A percentile compares a stretch with the other conserved stretches of the same genome.
Conservation (phyloP, 176 grass and related monocot genomes). For the Microstegium vimineum region DNA sequence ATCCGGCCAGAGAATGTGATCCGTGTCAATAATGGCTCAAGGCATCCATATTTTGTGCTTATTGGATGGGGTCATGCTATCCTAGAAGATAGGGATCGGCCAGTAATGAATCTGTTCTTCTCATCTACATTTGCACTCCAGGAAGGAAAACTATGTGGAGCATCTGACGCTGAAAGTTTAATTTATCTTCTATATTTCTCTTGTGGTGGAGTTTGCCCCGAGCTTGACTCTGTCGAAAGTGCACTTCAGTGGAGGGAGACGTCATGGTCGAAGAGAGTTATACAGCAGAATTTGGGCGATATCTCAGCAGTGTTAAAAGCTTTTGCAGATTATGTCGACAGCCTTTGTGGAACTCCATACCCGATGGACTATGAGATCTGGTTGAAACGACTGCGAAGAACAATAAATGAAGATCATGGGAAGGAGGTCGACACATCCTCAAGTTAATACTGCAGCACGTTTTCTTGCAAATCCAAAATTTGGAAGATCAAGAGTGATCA, state of each 20-base stretch:
- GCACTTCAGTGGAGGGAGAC: conserved; percentile 93
- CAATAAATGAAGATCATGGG: conserved; percentile 90
- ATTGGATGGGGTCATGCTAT: conserved; percentile 98
- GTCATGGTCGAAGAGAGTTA: conserved; percentile 83
- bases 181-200: conserved; percentile 94
- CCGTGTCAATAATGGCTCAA: conserved; percentile 54
- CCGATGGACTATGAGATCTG: conserved; percentile 95
- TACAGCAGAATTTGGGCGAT: conserved; percentile 88
- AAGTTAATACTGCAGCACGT: conserved; percentile 35
- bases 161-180: conserved; percentile 86
- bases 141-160: conserved; percentile 89
- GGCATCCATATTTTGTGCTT: conserved; percentile 64
- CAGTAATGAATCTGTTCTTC: conserved; percentile 87
- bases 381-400: conserved; percentile 83
- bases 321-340: conserved; percentile 99
- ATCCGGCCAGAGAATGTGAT: conserved; percentile 91
- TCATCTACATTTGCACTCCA: conserved; percentile 92
- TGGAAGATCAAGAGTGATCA: conserved; percentile 27
- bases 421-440: conserved; percentile 71
- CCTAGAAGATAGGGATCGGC: conserved; percentile 84
- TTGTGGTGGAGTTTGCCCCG: conserved; percentile 78
- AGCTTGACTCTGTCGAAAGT: conserved; percentile 87
- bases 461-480: neutral
- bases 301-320: conserved; percentile 90
- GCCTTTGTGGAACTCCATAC: conserved; percentile 91